phyloP scores from a whole-genome alignment of 805 yeast genomes.

The Starmerella bombicola region DNA sequence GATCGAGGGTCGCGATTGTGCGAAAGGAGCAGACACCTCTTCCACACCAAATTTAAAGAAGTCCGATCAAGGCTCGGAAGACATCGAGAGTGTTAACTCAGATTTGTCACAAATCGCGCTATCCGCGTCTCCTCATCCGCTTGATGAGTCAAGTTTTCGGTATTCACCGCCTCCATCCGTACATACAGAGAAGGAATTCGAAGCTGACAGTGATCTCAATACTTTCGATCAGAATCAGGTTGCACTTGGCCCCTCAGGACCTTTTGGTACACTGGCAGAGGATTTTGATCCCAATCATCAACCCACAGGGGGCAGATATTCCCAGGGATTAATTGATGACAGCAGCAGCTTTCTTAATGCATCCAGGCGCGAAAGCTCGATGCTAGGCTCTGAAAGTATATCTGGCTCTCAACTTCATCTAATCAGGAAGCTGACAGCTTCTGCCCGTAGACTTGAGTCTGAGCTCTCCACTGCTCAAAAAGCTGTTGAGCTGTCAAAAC shows the following conservation, averaged over 20 bases:
- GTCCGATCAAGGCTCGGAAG: not conserved
- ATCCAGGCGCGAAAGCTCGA: constrained; percentile 8
- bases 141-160: not conserved
- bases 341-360: constrained; percentile 5
- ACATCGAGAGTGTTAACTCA: not conserved
- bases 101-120: not conserved
- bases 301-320: not conserved
- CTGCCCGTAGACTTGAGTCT: constrained; percentile 65
- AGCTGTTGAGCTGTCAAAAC: constrained; percentile 41
- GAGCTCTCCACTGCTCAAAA: constrained; percentile 57
- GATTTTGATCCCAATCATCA: not conserved
- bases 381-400: constrained; percentile 22
- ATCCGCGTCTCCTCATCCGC: not conserved
- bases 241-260: constrained; percentile 14
- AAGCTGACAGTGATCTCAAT: not conserved
- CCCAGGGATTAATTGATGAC: constrained; percentile 1
- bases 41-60: not conserved
- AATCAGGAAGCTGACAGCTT: constrained; percentile 61
- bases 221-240: not conserved
- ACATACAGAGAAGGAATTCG: not conserved
- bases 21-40: not conserved
- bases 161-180: not conserved
- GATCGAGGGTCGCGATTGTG: not conserved
- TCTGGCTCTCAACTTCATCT: constrained; percentile 40
- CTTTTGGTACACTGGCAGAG: constrained; percentile 7